Evolutionary conservation across 73 alveolate genomes (phyloP).

Genomic region (Blepharisma stoltei): DNA sequence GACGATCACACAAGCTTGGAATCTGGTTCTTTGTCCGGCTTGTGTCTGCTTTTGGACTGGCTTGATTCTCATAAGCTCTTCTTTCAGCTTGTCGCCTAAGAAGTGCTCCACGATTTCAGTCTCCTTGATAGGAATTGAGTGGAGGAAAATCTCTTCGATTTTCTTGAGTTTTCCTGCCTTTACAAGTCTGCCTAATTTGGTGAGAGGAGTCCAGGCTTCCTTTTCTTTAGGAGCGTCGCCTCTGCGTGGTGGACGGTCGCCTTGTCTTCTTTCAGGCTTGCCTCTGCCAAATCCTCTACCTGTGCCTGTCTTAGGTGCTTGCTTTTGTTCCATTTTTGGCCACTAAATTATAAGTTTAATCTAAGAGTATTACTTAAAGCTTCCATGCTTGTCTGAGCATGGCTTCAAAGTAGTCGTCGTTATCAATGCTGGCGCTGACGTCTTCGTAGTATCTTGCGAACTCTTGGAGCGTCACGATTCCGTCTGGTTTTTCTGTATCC

Average conservation of each 20-base stretch:
- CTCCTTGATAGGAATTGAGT: slow-evolving; percentile 99
- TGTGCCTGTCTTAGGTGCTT: slow-evolving; percentile 39
- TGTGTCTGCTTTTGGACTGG: slow-evolving; percentile 99
- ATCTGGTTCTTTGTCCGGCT: slow-evolving; percentile 99
- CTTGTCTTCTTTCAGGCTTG: slow-evolving; percentile 80
- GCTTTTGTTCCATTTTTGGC: slow-evolving; percentile 33
- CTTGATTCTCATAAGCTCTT: slow-evolving; percentile 98
- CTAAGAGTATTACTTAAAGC: slow-evolving; percentile 29
- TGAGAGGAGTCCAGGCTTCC: slow-evolving; percentile 98
- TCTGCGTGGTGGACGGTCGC: slow-evolving; percentile 80
- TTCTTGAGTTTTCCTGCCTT: slow-evolving; percentile 89
- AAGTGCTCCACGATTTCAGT: slow-evolving; percentile 81
- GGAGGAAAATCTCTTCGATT: slow-evolving; percentile 98
- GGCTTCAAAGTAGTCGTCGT: slow-evolving; percentile 80
- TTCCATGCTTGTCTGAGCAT: slow-evolving; percentile 86
- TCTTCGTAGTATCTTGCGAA: slow-evolving; percentile 74
- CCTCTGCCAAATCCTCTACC: slow-evolving; percentile 64
- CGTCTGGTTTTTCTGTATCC: slow-evolving; percentile 76
- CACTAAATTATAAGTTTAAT: too few species aligned
- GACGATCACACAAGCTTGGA: slow-evolving; percentile 99
- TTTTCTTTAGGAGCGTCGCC: slow-evolving; percentile 91
- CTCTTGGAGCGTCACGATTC: slow-evolving; percentile 76
- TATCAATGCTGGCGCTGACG: slow-evolving; percentile 73
- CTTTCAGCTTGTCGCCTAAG: slow-evolving; percentile 88
- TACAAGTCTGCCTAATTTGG: slow-evolving; percentile 99